A percentile compares a stretch with the other conserved stretches of the same genome.
These are phyloP conservation scores for Teratosphaeria nubilosa DNA, from an alignment of 2,329 filamentous ascomycete genomes.

Conservation along the genomic window DNA sequence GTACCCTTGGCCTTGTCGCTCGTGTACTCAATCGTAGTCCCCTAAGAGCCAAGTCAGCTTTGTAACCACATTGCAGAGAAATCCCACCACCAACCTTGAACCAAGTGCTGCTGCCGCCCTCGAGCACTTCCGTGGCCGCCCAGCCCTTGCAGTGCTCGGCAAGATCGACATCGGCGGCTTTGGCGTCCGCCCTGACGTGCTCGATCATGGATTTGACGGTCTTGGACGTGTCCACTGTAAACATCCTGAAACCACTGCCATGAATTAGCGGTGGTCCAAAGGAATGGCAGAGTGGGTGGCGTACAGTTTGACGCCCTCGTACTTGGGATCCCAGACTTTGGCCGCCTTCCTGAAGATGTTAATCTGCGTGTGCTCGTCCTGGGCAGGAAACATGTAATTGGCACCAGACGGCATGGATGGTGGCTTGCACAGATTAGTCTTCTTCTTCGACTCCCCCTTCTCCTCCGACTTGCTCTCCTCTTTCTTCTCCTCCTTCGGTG, in stretches of 20 bases:
- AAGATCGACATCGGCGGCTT: conserved; percentile 2
- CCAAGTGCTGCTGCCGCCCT: conserved; percentile 22
- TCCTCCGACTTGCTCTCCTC: not conserved
- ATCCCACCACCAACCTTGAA: conserved; percentile 15
- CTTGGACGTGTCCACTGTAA: conserved; percentile 19
- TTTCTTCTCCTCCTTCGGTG: conserved; percentile 1
- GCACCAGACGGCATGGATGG: conserved; percentile 9
- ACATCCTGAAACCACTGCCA: conserved; percentile 23
- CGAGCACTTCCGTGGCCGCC: conserved; percentile 24
- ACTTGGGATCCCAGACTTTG: conserved; percentile 18
- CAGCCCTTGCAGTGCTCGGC: conserved; percentile 16
- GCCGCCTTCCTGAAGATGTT: conserved; percentile 18
- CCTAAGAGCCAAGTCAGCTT: conserved; percentile 10
- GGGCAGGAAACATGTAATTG: conserved; percentile 16
- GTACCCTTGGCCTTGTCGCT: conserved; percentile 19
- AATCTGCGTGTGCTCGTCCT: conserved; percentile 13
- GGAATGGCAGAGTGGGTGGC: not conserved
- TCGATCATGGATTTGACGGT: conserved; percentile 21
- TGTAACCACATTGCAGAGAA: not conserved
- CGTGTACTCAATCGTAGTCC: conserved; percentile 18
- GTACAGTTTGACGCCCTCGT: conserved; percentile 8
- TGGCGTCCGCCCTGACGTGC: conserved; percentile 13
- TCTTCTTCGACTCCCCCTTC: conserved; percentile 4
- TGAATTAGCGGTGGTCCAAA: not conserved
- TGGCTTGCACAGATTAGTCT: conserved; percentile 5